phyloP scores from a whole-genome alignment of 371 early-diverging fungal species.

The Mortierella polycephala region DNA sequence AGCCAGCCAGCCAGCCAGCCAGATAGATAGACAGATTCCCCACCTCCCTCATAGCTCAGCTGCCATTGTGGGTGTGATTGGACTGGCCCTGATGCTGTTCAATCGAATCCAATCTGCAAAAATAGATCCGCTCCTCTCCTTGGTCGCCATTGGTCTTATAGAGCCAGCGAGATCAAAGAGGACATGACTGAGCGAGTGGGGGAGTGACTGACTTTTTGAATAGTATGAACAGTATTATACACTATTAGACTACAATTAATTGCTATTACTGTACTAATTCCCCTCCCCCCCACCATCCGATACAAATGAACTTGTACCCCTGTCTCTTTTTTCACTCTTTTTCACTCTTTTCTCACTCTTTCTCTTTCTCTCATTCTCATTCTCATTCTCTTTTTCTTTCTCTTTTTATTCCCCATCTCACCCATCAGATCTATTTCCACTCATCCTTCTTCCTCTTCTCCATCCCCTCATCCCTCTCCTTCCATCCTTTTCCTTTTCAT shows the following conservation, averaged over 20 bases:
- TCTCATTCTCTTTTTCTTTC: neutral
- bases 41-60: no score
- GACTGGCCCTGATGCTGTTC: no score
- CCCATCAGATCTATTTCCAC: neutral
- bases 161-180: no score
- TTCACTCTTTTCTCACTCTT: neutral
- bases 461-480: neutral
- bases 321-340: neutral
- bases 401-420: neutral
- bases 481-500: neutral
- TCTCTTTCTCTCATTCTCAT: neutral
- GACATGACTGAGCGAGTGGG: neutral
- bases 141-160: no score
- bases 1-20: constrained; percentile 1
- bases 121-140: no score
- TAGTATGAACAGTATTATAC: no score
- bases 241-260: no score
- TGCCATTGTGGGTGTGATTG: no score
- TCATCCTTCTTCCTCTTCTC: neutral
- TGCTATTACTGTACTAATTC: neutral
- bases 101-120: no score
- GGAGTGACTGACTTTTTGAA: neutral
- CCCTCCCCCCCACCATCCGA: neutral
- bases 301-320: neutral
- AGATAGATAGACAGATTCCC: neutral